Conservation (phyloP, 129 eudicot genomes). For the Tagetes erecta region DNA sequence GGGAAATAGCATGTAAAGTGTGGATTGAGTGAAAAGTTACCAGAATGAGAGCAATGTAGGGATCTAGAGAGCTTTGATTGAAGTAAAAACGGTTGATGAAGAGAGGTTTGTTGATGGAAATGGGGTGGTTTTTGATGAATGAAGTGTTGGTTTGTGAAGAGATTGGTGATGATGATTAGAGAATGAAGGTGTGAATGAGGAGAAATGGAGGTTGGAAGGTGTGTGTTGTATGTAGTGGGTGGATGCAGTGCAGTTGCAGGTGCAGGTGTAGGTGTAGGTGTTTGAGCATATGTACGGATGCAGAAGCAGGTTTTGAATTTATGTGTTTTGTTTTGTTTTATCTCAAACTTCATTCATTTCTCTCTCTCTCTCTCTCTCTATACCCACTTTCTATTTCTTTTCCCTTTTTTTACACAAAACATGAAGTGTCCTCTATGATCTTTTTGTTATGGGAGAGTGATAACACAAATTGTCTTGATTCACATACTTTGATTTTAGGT, state of each 20-base stretch:
- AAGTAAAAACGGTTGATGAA: neutral
- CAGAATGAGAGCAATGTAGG: conserved; percentile 1
- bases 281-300: conserved; percentile 27
- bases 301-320: conserved; percentile 32
- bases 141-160: conserved; percentile 1
- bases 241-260: neutral
- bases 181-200: conserved; percentile 10
- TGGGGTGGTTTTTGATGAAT: neutral
- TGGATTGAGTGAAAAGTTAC: neutral
- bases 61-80: conserved; percentile 3
- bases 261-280: conserved; percentile 13
- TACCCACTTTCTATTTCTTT: too few relatives aligned
- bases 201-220: neutral
- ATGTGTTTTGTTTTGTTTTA: conserved; percentile 29
- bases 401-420: too few relatives aligned
- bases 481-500: too few relatives aligned
- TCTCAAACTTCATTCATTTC: too few relatives aligned
- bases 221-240: conserved; percentile 36
- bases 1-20: neutral
- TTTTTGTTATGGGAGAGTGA: too few relatives aligned
- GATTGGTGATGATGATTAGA: too few relatives aligned
- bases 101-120: neutral
- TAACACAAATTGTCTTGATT: too few relatives aligned
- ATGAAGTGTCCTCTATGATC: too few relatives aligned
- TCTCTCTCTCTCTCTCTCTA: too few relatives aligned